These are phyloP conservation scores for Olyra latifolia DNA, from an alignment of 176 grass and related monocot genomes.

Conservation along the genomic window DNA sequence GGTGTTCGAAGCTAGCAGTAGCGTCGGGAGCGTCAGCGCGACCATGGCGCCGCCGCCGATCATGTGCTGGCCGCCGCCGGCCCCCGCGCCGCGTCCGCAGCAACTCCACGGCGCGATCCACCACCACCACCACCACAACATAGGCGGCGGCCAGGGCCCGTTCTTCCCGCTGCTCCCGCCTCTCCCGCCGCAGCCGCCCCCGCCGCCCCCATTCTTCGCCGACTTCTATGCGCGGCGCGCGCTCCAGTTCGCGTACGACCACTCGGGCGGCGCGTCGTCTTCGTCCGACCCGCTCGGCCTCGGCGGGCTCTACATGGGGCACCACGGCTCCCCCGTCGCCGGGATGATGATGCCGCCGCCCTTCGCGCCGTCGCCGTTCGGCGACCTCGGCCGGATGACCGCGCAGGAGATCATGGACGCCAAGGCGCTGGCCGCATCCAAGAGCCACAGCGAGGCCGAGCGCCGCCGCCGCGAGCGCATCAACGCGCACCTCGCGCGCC, in stretches of 20 bases:
- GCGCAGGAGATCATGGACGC: conserved; percentile 87
- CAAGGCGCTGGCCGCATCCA: conserved; percentile 94
- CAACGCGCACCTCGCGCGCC: conserved; percentile 86
- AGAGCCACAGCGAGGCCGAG: conserved; percentile 99
- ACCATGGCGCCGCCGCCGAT: conserved; percentile 54
- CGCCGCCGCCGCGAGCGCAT: conserved; percentile 93
- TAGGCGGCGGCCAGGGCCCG: conserved; percentile 25
- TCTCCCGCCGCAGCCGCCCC: conserved; percentile 46
- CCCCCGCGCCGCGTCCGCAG: conserved; percentile 9
- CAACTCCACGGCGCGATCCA: conserved; percentile 2
- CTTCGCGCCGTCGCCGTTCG: conserved; percentile 58
- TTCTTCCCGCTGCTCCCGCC: conserved; percentile 69
- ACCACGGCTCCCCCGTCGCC: conserved; percentile 20
- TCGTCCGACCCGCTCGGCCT: conserved; percentile 81
- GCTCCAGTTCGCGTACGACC: conserved; percentile 77
- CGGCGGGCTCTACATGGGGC: conserved; percentile 76
- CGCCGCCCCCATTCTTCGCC: conserved; percentile 56
- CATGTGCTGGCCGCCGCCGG: conserved; percentile 31
- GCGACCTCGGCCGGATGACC: conserved; percentile 59
- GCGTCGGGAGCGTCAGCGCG: conserved; percentile 56
- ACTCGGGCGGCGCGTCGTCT: conserved; percentile 48
- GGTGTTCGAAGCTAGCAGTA: conserved; percentile 53
- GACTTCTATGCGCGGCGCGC: conserved; percentile 81
- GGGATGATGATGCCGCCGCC: conserved; percentile 60
- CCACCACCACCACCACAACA: conserved; percentile 37